Evolutionary conservation across 2,329 filamentous ascomycete genomes (phyloP), one percentile per base, ranked within the genome.

Genomic region (Trichophyton mentagrophytes): DNA sequence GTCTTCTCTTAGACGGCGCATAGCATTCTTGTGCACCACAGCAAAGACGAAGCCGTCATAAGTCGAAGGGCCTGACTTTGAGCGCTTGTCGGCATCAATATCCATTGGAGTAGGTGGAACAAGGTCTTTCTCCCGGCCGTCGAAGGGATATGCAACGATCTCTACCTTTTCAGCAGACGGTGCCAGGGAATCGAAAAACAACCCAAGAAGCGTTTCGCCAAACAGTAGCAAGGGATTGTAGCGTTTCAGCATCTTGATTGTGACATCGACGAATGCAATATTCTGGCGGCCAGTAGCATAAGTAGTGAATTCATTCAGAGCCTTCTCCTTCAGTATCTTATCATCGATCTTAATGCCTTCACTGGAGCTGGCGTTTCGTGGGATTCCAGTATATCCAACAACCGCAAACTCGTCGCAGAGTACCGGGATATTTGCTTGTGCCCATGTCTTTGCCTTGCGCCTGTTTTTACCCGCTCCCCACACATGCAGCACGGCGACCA

Each of bases 41-140:
- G 90, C 92, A 83, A 88, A 97, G 65, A 99, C 92, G 69, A 97
- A 99, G 51, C 86, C 86, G 72, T 97, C 93, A 69, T 87, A 97
- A 44, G 76, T 76, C 62, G 83, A 85, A 72, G 80, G 84, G 63
- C 69, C 76, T 66, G 69, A 75, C 71, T 76, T 76, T 25, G 61
- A 77, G 75, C 78, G 85, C 85, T 81, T 84, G 86, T 74, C 77
- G 68, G 69, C 83, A 77, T 79, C 81, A 76, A 77, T 76, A 59
- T 82, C 74, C 66, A 85, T 83, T 55, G 78, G 78, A 47, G 82
- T 79, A 17, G 80, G 77, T 6, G 87, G 89, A 0, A 95, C 85
- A 30, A 90, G 84, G 63, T 87, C 80, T 66, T 82, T 82, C 79
- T 99, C 93, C 74, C 87, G 89, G 68, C 93, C 93, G 71, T 99